Percentiles rank a stretch among this genome's conserved stretches.
phyloP scores from a whole-genome alignment of 768 basidiomycete genomes.

The Lepiota subincarnata region DNA sequence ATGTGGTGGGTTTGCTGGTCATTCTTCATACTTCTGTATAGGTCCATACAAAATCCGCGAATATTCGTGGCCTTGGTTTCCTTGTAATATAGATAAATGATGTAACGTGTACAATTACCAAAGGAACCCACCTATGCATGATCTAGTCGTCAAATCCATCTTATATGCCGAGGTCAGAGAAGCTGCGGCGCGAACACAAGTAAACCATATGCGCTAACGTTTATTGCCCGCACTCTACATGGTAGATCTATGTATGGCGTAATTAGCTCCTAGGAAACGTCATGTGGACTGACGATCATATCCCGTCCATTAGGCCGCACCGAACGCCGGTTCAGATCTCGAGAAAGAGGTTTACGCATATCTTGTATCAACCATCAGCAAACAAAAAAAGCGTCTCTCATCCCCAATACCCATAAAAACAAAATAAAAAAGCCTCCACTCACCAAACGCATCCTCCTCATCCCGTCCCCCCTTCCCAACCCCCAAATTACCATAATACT shows the following conservation, averaged over 20 bases:
- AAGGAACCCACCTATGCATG: not conserved
- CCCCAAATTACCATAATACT: slow-evolving; percentile 83
- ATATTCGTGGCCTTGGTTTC: too few species aligned
- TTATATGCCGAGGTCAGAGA: too few species aligned
- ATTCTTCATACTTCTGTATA: too few species aligned
- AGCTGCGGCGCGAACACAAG: too few species aligned
- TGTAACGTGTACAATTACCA: too few species aligned
- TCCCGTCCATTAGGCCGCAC: slow-evolving; percentile 70
- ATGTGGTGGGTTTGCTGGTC: too few species aligned
- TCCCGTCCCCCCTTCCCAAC: slow-evolving; percentile 72
- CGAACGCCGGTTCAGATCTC: slow-evolving; percentile 58
- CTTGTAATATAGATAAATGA: too few species aligned
- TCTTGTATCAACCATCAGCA: slow-evolving; percentile 24
- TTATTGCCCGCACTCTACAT: not conserved
- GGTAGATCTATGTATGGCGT: not conserved
- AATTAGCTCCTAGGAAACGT: slow-evolving; percentile 39
- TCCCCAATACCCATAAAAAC: too few species aligned
- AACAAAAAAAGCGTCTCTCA: not conserved
- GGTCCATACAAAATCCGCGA: too few species aligned
- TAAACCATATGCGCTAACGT: not conserved
- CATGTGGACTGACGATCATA: slow-evolving; percentile 61
- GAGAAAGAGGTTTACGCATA: slow-evolving; percentile 72
- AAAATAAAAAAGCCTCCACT: slow-evolving; percentile 24
- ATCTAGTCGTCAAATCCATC: too few species aligned
- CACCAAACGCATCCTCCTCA: slow-evolving; percentile 91